Conservation (phyloP, 1,139 yeast genomes). For the Scheffersomyces lignicola region DNA sequence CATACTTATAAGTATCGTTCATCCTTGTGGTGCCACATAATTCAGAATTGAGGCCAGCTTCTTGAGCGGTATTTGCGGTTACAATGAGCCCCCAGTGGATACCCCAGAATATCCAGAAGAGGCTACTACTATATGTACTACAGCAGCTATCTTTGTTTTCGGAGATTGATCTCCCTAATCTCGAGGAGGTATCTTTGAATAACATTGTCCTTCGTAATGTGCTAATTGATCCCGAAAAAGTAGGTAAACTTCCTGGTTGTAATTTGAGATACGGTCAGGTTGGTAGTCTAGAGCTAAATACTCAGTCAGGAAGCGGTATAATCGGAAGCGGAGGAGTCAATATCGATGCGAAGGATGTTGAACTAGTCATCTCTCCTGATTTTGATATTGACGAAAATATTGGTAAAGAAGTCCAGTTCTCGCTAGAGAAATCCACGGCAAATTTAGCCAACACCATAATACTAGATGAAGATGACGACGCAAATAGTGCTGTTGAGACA, state of each 20-base stretch:
- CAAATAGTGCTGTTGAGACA: constrained; percentile 12
- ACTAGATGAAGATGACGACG: constrained; percentile 24
- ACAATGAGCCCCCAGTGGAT: constrained; percentile 71
- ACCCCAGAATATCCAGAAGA: constrained; percentile 79
- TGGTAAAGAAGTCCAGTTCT: constrained; percentile 36
- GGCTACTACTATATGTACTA: constrained; percentile 74
- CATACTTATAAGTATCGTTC: too few species aligned
- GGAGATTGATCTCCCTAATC: constrained; percentile 74
- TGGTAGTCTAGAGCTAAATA: constrained; percentile 46
- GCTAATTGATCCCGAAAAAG: constrained; percentile 69
- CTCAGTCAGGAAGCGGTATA: constrained; percentile 41
- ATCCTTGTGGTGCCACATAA: too few species aligned
- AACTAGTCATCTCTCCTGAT: constrained; percentile 55
- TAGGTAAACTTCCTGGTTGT: constrained; percentile 64
- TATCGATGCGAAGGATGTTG: constrained; percentile 57
- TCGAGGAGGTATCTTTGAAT: constrained; percentile 72
- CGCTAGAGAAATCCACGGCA: constrained; percentile 63
- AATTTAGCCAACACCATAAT: constrained; percentile 65
- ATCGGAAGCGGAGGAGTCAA: constrained; percentile 55
- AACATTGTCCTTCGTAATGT: constrained; percentile 58
- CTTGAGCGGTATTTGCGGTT: constrained; percentile 1
- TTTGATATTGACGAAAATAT: constrained; percentile 31
- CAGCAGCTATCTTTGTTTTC: constrained; percentile 84
- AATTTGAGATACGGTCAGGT: constrained; percentile 64
- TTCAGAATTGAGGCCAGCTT: background rate